A percentile compares a stretch with the other conserved stretches of the same genome.
These are phyloP conservation scores for Sphagnum fallax DNA, from an alignment of 228 moss, liverwort and hornwort species.

Conservation along the genomic window DNA sequence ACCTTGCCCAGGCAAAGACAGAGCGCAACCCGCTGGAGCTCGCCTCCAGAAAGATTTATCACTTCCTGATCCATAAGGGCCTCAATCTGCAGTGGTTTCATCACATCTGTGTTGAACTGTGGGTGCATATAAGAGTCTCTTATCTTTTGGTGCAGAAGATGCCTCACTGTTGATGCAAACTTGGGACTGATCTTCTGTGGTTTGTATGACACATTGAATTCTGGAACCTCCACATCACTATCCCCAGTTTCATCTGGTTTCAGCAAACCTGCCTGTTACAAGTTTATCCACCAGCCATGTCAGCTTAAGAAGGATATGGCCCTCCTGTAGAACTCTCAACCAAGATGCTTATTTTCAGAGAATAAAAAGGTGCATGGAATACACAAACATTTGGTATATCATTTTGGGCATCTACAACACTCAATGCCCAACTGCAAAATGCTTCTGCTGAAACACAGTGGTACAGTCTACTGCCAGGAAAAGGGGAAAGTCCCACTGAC, in stretches of 20 bases:
- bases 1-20: slow-evolving; percentile 99
- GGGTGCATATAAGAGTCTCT: slow-evolving; percentile 99
- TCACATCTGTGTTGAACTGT: slow-evolving; percentile 94
- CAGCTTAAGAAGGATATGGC: too few relatives aligned
- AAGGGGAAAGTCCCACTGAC: slow-evolving; percentile 21
- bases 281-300: too few relatives aligned
- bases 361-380: too few relatives aligned
- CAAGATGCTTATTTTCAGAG: too few relatives aligned
- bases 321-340: too few relatives aligned
- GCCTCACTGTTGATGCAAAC: slow-evolving; percentile 65
- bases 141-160: slow-evolving; percentile 78
- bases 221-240: slow-evolving; percentile 75
- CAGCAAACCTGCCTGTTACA: slow-evolving; percentile 69
- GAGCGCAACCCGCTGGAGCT: slow-evolving; percentile 91
- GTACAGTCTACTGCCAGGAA: neutral
- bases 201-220: slow-evolving; percentile 98
- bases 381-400: too few relatives aligned
- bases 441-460: too few relatives aligned
- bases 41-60: slow-evolving; percentile 92
- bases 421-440: too few relatives aligned
- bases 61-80: slow-evolving; percentile 95
- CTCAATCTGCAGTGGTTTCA: slow-evolving; percentile 95
- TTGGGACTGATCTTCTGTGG: slow-evolving; percentile 99
- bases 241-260: slow-evolving; percentile 78
- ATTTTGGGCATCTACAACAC: too few relatives aligned